phyloP scores from a whole-genome alignment of 176 grass and related monocot genomes.

The Ananas comosus region DNA sequence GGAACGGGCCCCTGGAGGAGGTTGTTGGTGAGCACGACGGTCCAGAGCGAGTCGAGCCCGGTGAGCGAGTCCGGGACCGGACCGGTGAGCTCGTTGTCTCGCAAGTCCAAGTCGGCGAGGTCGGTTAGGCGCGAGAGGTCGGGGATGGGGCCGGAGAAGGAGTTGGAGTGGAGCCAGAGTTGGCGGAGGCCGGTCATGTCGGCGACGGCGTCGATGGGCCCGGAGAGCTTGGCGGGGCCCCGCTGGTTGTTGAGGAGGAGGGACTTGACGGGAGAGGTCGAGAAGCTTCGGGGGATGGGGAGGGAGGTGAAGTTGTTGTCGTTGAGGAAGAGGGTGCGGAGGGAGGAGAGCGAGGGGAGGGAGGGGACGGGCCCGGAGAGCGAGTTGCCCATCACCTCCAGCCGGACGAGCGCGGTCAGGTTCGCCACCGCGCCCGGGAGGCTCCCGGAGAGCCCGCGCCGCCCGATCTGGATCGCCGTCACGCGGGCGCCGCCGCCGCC shows the following conservation, averaged over 20 bases:
- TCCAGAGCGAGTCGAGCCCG: constrained; percentile 14
- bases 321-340: constrained; percentile 21
- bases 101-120: constrained; percentile 16
- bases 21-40: constrained; percentile 20
- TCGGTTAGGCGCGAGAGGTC: constrained; percentile 20
- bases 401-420: constrained; percentile 19
- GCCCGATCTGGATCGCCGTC: constrained; percentile 11
- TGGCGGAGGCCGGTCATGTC: constrained; percentile 17
- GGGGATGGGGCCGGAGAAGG: constrained; percentile 25
- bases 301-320: constrained; percentile 32
- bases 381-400: constrained; percentile 11
- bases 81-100: constrained; percentile 34
- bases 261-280: constrained; percentile 15
- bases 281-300: constrained; percentile 15
- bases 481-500: constrained; percentile 8
- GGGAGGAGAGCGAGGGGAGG: constrained; percentile 11
- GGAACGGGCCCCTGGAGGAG: constrained; percentile 30
- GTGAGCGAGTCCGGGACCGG: constrained; percentile 26
- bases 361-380: constrained; percentile 15
- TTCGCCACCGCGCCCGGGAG: constrained; percentile 4
- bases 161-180: constrained; percentile 21
- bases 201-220: constrained; percentile 14
- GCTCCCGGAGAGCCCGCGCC: constrained; percentile 6
- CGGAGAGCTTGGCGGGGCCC: constrained; percentile 1
- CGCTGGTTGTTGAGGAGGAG: constrained; percentile 39